Evolutionary conservation across 192 early-diverging fungal species (phyloP).

Genomic region (Podochytrium sp.): DNA sequence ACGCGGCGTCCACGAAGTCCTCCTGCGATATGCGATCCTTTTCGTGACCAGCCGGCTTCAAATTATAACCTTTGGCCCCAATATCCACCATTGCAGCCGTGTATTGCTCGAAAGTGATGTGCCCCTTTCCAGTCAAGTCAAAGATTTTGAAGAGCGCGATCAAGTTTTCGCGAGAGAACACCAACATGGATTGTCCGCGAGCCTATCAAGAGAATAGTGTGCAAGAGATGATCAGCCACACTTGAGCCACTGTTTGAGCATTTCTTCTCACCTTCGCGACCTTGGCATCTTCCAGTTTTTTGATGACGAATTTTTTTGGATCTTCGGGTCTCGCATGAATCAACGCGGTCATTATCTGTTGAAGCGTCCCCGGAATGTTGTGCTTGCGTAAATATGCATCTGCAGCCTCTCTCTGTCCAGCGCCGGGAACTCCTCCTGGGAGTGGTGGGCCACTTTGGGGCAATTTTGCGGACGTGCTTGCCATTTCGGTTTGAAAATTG

Average conservation of each 20-base stretch:
- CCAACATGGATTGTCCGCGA: slow-evolving; percentile 42
- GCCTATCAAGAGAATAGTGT: slow-evolving; percentile 23
- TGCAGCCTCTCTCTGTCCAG: slow-evolving; percentile 34
- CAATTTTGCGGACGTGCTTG: neutral
- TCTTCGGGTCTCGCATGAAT: slow-evolving; percentile 47
- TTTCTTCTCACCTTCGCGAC: slow-evolving; percentile 36
- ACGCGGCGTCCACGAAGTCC: slow-evolving; percentile 48
- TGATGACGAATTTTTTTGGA: slow-evolving; percentile 47
- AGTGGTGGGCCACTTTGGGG: neutral
- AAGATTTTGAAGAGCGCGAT: slow-evolving; percentile 50
- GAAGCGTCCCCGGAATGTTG: slow-evolving; percentile 42
- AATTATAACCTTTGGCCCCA: slow-evolving; percentile 39
- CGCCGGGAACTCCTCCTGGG: neutral
- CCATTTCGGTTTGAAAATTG: neutral
- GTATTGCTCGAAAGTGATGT: slow-evolving; percentile 53
- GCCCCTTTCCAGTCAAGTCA: slow-evolving; percentile 48
- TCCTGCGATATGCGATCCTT: slow-evolving; percentile 34
- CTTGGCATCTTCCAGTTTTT: slow-evolving; percentile 50
- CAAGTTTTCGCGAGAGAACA: slow-evolving; percentile 50
- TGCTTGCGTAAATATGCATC: slow-evolving; percentile 41
- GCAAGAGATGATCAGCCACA: neutral
- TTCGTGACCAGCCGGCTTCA: slow-evolving; percentile 34
- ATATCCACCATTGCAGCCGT: slow-evolving; percentile 38
- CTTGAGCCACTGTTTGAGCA: neutral
- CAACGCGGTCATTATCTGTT: slow-evolving; percentile 39